Evolutionary conservation across 2,329 filamentous ascomycete species (phyloP).

Genomic region (Phaeomoniella chlamydospora): DNA sequence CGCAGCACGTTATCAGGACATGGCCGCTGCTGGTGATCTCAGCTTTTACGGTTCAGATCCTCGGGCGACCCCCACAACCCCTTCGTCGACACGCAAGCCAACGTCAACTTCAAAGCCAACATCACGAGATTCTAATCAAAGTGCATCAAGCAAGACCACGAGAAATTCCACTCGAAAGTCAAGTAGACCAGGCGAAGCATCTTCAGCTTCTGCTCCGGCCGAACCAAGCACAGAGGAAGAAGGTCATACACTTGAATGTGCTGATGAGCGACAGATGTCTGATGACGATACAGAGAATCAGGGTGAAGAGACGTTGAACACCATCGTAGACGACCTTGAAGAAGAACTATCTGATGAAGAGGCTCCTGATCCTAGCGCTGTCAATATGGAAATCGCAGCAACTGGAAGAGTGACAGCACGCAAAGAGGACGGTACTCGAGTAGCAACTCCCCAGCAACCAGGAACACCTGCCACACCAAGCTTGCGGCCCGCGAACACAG

Average conservation of each 20-base stretch:
- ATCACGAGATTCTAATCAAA: conserved; percentile 31
- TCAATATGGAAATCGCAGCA: conserved; percentile 79
- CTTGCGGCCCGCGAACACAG: conserved; percentile 19
- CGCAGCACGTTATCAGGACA: conserved; percentile 43
- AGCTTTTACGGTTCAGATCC: conserved; percentile 7
- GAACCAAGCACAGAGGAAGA: conserved; percentile 46
- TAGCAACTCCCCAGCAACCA: conserved; percentile 63
- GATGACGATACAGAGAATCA: conserved; percentile 50
- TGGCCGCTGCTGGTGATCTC: conserved; percentile 20
- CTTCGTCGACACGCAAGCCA: conserved; percentile 1
- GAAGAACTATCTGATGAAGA: conserved; percentile 56
- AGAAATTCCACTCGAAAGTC: conserved; percentile 49
- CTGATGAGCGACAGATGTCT: conserved; percentile 74
- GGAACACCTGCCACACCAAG: conserved; percentile 26
- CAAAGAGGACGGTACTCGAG: conserved; percentile 78
- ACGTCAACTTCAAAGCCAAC: conserved; percentile 1
- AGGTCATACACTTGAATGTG: conserved; percentile 71
- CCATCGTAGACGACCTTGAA: conserved; percentile 81
- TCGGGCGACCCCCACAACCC: conserved; percentile 15
- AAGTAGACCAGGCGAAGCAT: conserved; percentile 36
- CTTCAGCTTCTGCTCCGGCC: conserved; percentile 32
- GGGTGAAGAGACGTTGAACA: conserved; percentile 51
- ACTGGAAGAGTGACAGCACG: conserved; percentile 80
- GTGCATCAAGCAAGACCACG: conserved; percentile 14
- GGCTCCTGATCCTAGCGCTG: conserved; percentile 70